Base-by-base conservation (phyloP, 164 flowering plant genomes). In the Dillenia suffruticosa region DNA sequence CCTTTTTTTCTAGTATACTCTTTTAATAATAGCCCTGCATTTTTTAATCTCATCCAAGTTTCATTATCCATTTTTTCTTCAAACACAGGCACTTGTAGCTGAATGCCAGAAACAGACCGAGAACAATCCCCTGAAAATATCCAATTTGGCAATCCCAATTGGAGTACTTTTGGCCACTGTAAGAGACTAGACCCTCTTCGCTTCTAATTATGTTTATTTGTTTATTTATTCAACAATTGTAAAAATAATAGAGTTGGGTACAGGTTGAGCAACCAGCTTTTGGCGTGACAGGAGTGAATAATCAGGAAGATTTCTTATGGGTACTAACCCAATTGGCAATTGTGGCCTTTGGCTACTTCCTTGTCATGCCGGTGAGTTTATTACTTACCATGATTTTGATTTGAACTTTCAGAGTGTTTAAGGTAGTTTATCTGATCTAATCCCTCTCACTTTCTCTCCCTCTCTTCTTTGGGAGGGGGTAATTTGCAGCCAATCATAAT, bases 241-340 rank as follows among this genome's bases (percentile, higher is more conserved):
- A 2, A 26, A 2, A 26, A 26, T 26, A 32, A 32, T 5, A 32
- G 51, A 10, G 43, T n/a, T 54, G 17, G n/a, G 11, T 48, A 68
- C 82, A 90, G 92, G 70, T 79, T 56, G 88, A 80, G 54, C 76
- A 82, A 69, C 95, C 97, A 22, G 95, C 84, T 26, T 61, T 81
- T 5, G 95, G 93, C 0, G 80, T 87, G 1, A 91, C 97, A 0
- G 97, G 97, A 13, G 88, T 79, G 43, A 88, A 84, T 48, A 49
- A 79, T 12, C 79, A 80, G 59, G 76, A 62, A 58, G 92, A 87
- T 66, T 51, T 82, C 9, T 46, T 56, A 22, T 72, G 63, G 78
- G 72, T 63, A 46, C 47, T 85, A 66, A 79, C 76, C 44, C 78
- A 83, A 52, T 15, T 58, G 22, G 96, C 77, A 50, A 66, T 83